These are phyloP conservation scores for Astraeus odoratus DNA, from an alignment of 768 basidiomycete genomes.

Conservation along the genomic window DNA sequence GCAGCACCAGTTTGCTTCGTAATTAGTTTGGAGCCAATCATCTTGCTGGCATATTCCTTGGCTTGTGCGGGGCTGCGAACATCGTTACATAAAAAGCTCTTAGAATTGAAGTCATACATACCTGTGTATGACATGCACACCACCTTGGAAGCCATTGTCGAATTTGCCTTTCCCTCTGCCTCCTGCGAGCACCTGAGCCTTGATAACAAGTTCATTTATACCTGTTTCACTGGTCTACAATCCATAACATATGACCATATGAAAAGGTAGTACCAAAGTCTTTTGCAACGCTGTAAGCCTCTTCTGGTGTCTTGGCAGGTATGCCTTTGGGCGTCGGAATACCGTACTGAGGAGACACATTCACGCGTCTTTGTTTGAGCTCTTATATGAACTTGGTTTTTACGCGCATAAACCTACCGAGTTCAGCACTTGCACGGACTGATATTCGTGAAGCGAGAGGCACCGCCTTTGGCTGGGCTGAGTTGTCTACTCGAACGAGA, in stretches of 20 bases:
- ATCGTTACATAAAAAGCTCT: slow-evolving; percentile 5
- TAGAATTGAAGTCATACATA: slow-evolving; percentile 26
- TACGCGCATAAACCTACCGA: slow-evolving; percentile 46
- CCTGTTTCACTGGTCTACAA: slow-evolving; percentile 35
- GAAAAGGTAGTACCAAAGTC: slow-evolving; percentile 59
- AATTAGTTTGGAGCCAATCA: slow-evolving; percentile 93
- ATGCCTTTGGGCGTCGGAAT: slow-evolving; percentile 92
- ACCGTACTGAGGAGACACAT: slow-evolving; percentile 59
- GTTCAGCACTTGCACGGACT: slow-evolving; percentile 92
- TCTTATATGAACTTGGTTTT: not conserved
- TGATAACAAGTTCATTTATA: slow-evolving; percentile 81
- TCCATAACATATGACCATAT: not conserved
- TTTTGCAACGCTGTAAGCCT: slow-evolving; percentile 85
- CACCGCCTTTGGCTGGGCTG: slow-evolving; percentile 83
- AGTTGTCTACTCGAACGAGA: slow-evolving; percentile 37
- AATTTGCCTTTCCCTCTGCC: slow-evolving; percentile 98
- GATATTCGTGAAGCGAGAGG: slow-evolving; percentile 97
- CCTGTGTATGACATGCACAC: slow-evolving; percentile 92
- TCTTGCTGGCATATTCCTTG: slow-evolving; percentile 78
- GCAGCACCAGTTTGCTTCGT: slow-evolving; percentile 96
- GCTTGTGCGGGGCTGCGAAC: slow-evolving; percentile 74
- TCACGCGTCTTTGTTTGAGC: not conserved
- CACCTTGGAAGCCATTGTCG: slow-evolving; percentile 92
- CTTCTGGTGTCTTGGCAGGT: slow-evolving; percentile 79
- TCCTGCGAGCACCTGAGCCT: slow-evolving; percentile 97